A percentile compares a stretch with the other conserved stretches of the same genome.
Evolutionary conservation across 73 alveolate genomes (phyloP).

Genomic region (Stentor coeruleus): DNA sequence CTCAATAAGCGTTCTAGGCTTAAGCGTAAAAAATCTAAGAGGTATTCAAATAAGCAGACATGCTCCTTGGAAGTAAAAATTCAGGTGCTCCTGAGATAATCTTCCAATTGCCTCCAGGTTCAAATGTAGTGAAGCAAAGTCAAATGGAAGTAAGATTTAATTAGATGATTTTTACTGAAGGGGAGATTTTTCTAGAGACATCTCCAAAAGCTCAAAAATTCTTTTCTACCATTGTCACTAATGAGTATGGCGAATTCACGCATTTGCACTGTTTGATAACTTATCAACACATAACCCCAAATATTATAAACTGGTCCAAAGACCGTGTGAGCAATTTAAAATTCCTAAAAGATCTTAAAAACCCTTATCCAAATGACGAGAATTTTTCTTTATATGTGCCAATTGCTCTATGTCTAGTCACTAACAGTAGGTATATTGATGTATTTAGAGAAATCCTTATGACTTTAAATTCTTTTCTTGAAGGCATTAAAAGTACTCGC

Average conservation of each 20-base stretch:
- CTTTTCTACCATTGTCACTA: slow-evolving; percentile 1
- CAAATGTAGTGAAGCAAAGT: not conserved
- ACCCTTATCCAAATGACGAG: not conserved
- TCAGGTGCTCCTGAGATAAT: not conserved
- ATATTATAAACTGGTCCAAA: not conserved
- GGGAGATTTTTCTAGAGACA: not conserved
- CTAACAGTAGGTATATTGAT: not conserved
- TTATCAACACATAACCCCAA: slow-evolving; percentile 8
- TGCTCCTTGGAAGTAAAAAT: not conserved
- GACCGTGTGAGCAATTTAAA: not conserved
- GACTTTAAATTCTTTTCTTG: not conserved
- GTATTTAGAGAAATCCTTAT: not conserved
- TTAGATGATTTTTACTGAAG: slow-evolving; percentile 16
- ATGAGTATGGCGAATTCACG: not conserved
- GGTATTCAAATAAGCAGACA: not conserved
- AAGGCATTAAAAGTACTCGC: not conserved
- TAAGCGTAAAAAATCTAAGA: not conserved
- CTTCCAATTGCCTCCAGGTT: not conserved
- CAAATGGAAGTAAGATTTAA: not conserved
- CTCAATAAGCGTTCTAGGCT: slow-evolving; percentile 18
- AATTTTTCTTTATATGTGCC: not conserved
- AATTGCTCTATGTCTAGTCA: not conserved
- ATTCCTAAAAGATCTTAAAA: not conserved
- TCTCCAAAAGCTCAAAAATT: slow-evolving; percentile 3
- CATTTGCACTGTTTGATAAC: slow-evolving; percentile 21